A percentile compares a stretch with the other conserved stretches of the same genome.
phyloP scores from a whole-genome alignment of 2,329 filamentous ascomycete genomes.

The Aulographum hederae region DNA sequence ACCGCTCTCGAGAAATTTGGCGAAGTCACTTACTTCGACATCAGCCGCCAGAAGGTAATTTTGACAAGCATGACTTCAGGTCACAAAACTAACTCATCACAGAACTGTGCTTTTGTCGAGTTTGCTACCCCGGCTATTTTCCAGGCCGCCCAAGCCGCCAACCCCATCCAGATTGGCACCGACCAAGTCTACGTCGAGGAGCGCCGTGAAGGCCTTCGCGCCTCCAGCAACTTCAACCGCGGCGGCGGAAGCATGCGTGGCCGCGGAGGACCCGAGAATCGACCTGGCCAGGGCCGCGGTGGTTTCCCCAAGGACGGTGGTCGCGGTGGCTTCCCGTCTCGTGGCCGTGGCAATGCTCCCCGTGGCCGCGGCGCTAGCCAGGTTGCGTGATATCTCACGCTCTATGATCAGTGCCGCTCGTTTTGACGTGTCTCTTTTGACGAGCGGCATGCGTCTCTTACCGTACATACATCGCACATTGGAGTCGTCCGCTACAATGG shows the following conservation, averaged over 20 bases:
- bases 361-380: slow-evolving; percentile 43
- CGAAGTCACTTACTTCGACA: slow-evolving; percentile 44
- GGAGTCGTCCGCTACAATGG: no score
- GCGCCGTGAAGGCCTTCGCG: slow-evolving; percentile 52
- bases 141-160: slow-evolving; percentile 63
- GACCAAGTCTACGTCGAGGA: slow-evolving; percentile 78
- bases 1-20: slow-evolving; percentile 51
- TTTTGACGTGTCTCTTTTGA: no score
- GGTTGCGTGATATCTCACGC: no score
- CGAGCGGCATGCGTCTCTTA: no score
- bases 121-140: slow-evolving; percentile 70
- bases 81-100: slow-evolving; percentile 2
- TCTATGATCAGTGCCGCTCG: no score
- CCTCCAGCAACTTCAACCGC: slow-evolving; percentile 16
- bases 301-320: slow-evolving; percentile 48
- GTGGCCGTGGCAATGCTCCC: slow-evolving; percentile 11
- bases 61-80: slow-evolving; percentile 1
- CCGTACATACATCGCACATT: no score
- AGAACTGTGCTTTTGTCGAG: slow-evolving; percentile 97
- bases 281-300: slow-evolving; percentile 44
- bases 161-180: slow-evolving; percentile 65
- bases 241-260: slow-evolving; percentile 20
- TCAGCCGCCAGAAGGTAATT: slow-evolving; percentile 56
- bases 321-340: slow-evolving; percentile 44
- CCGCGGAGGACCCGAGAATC: slow-evolving; percentile 42